Conservation (phyloP, 2,329 filamentous ascomycete species). For the Chaetomiaceae sp. region DNA sequence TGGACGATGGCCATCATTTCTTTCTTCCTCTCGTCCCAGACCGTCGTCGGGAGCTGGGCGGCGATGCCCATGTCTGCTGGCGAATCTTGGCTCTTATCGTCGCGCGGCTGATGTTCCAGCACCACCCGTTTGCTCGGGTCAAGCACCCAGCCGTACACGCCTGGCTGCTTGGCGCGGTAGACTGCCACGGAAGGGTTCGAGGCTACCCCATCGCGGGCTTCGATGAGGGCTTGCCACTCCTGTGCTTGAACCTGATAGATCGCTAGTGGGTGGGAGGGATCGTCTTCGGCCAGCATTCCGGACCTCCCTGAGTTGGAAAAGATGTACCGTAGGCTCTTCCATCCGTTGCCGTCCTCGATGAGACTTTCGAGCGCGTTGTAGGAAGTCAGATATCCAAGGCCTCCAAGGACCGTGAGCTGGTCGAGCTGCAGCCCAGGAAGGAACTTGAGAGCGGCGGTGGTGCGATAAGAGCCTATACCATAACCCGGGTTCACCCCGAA, state of each 20-base stretch:
- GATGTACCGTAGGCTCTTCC: slow-evolving; percentile 8
- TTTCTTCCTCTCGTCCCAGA: too few species aligned
- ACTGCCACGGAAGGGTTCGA: slow-evolving; percentile 4
- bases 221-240: slow-evolving; percentile 1
- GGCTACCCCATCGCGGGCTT: neutral
- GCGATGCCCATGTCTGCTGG: too few species aligned
- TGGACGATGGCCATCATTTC: slow-evolving; percentile 1
- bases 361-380: slow-evolving; percentile 3
- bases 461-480: neutral
- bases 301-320: neutral
- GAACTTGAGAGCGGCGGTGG: neutral
- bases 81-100: too few species aligned
- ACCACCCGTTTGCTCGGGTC: neutral
- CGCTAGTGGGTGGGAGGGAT: too few species aligned
- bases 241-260: neutral
- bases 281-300: too few species aligned
- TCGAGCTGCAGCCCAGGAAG: slow-evolving; percentile 8
- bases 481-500: neutral
- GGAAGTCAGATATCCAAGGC: too few species aligned
- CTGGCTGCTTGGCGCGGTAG: slow-evolving; percentile 4
- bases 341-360: slow-evolving; percentile 1
- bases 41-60: too few species aligned
- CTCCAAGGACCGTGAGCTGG: slow-evolving; percentile 7
- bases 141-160: neutral
- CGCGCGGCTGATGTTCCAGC: too few species aligned